phyloP scores from a whole-genome alignment of 2,329 filamentous ascomycete species.

The Massarina eburnea region DNA sequence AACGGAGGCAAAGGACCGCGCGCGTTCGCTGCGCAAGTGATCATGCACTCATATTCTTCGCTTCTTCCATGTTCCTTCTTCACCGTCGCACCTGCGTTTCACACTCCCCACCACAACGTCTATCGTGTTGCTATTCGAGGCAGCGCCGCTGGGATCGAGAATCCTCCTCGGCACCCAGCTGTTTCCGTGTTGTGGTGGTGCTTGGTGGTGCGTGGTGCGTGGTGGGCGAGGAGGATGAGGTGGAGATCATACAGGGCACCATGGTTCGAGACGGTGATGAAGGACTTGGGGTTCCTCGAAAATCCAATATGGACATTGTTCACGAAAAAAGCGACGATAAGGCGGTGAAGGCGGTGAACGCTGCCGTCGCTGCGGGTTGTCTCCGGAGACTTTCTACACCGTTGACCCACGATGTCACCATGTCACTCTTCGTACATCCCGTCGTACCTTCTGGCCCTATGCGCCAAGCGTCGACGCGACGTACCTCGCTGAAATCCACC shows the following conservation, averaged over 20 bases:
- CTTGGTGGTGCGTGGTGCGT: slow-evolving; percentile 3
- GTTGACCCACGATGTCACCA: background rate
- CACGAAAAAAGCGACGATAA: background rate
- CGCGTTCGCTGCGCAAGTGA: no score
- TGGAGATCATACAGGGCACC: slow-evolving; percentile 9
- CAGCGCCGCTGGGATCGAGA: background rate
- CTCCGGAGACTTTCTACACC: no score
- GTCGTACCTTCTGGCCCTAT: slow-evolving; percentile 5
- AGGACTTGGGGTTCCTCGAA: background rate
- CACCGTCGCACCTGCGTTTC: slow-evolving; percentile 11
- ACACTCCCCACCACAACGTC: slow-evolving; percentile 5
- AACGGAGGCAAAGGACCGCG: no score
- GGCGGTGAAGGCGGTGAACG: background rate
- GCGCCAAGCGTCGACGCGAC: slow-evolving; percentile 8
- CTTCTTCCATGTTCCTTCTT: slow-evolving; percentile 10
- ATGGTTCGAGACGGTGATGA: slow-evolving; percentile 8
- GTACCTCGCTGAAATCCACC: background rate
- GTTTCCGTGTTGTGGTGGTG: background rate
- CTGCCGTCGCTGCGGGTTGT: background rate
- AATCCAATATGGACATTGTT: no score
- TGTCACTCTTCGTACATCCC: slow-evolving; percentile 1
- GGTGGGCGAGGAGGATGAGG: slow-evolving; percentile 10
- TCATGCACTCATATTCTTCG: slow-evolving; percentile 7
- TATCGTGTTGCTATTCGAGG: slow-evolving; percentile 9
- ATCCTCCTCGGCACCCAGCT: background rate